Evolutionary conservation across 75 land plant species (phyloP).

Genomic region (Selaginella moellendorffii): DNA sequence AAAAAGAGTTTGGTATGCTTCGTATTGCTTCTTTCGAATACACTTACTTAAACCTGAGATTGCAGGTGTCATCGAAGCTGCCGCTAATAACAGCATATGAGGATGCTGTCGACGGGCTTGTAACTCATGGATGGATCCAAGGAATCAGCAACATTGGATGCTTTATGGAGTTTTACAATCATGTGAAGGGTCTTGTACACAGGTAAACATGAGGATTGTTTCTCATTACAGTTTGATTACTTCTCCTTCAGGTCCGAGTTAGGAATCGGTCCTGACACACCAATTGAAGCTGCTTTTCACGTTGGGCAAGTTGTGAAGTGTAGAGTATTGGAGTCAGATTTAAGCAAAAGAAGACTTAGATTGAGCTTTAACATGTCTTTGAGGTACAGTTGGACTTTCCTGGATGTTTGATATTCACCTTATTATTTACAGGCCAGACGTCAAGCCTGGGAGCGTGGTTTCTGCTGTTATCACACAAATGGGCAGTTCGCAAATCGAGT

Average conservation of each 20-base stretch:
- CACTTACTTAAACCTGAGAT: background rate
- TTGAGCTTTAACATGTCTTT: constrained; percentile 42
- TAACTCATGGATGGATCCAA: constrained; percentile 94
- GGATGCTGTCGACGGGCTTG: constrained; percentile 75
- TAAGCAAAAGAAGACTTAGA: constrained; percentile 43
- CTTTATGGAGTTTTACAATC: constrained; percentile 86
- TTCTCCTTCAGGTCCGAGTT: constrained; percentile 53
- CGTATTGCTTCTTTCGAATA: background rate
- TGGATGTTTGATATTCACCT: too few species aligned
- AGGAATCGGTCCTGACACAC: constrained; percentile 54
- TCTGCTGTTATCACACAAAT: constrained; percentile 56
- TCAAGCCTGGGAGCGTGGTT: constrained; percentile 47
- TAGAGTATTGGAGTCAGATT: constrained; percentile 40
- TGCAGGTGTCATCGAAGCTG: constrained; percentile 76
- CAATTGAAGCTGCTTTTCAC: constrained; percentile 48
- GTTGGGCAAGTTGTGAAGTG: constrained; percentile 90
- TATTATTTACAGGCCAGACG: too few species aligned
- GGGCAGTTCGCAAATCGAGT: constrained; percentile 29
- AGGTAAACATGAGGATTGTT: constrained; percentile 26
- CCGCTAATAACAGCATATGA: constrained; percentile 50
- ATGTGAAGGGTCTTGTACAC: constrained; percentile 77
- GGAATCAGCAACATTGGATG: constrained; percentile 87
- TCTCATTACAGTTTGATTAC: background rate
- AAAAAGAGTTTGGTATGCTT: constrained; percentile 76
- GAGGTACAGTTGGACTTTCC: constrained; percentile 5